Conservation (phyloP, 257 asterid genomes). For the Ocimum tenuiflorum region DNA sequence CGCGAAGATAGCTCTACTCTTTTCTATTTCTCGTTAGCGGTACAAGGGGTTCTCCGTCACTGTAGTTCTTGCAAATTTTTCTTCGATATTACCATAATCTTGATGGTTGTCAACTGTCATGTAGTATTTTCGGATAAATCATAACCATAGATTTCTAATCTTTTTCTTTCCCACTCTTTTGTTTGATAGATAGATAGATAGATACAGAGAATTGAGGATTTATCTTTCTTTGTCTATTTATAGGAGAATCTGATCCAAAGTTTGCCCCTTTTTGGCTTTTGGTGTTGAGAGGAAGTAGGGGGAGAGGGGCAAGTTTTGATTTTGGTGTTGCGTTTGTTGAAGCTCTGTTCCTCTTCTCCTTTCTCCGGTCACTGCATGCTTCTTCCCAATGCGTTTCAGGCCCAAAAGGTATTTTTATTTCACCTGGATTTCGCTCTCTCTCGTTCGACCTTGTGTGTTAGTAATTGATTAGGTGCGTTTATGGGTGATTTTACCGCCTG, state of each 20-base stretch:
- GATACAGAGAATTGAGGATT: not conserved
- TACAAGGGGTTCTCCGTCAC: too few species aligned
- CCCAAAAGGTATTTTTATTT: slow-evolving; percentile 55
- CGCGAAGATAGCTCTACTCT: not conserved
- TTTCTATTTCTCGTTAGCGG: too few species aligned
- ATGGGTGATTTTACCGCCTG: slow-evolving; percentile 19
- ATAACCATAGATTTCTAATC: slow-evolving; percentile 63
- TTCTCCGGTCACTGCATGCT: slow-evolving; percentile 35
- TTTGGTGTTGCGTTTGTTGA: slow-evolving; percentile 43
- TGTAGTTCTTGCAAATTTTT: slow-evolving; percentile 22
- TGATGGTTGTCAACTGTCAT: slow-evolving; percentile 36
- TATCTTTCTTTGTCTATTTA: slow-evolving; percentile 25
- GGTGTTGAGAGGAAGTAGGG: slow-evolving; percentile 14
- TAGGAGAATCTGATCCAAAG: slow-evolving; percentile 30
- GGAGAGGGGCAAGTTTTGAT: slow-evolving; percentile 45
- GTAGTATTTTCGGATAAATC: slow-evolving; percentile 18
- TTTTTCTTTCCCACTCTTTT: slow-evolving; percentile 12
- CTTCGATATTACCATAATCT: slow-evolving; percentile 29
- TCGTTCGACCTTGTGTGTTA: not conserved
- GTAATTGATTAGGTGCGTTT: not conserved
- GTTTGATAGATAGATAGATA: too few species aligned
- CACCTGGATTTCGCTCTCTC: slow-evolving; percentile 10
- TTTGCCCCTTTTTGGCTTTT: slow-evolving; percentile 10
- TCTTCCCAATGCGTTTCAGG: slow-evolving; percentile 92
- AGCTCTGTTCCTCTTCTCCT: slow-evolving; percentile 32